Base-by-base conservation (phyloP, 2,329 filamentous ascomycete genomes). In the Hymenoscyphus fraxineus region DNA sequence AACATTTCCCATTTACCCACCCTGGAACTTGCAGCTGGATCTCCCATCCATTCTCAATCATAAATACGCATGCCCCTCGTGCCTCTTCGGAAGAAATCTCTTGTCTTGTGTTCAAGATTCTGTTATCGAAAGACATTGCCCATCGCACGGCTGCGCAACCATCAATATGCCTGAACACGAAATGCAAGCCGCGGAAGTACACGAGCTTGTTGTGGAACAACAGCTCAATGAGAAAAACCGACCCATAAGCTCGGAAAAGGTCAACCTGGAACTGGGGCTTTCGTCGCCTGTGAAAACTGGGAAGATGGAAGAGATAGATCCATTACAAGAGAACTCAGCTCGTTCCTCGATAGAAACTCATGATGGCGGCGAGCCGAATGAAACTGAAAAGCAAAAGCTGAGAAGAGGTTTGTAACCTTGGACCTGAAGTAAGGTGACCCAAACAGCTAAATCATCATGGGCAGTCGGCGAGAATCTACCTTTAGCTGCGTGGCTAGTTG, bases 401-500 rank as follows among this genome's bases (percentile, higher is more conserved):
- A 60, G 68, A 51, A 65, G 68, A 67, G 63, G 66, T 68, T 40
- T 47, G 61, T 55, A 35, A 7, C 7, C 10, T 32, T 10, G 13
- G 32, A 12, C 7, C 47, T 13, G 19, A 54, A 54, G 19, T 13
- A 31, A 27, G 22, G 10, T 12, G 13, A 22, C 13, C 3, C n/a
- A 31, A 1, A 54, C 9, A 54, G 47, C 47, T 54, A 54, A 54
- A 3, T 1, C 13, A 12, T 27, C 39, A 13, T 59, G 12, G 1
- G 38, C n/a, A 67, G 64, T 66, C 55, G 65, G 64, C 22, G 66
- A 67, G 27, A 65, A 54, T 38, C 58, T 69, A 7, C 66, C 67
- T 6, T 16, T 63, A 39, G 31, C 65, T 19, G 63, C 66, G 27
- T 68, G 68, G 64, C 85, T 82, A 10, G 80, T 88, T 60, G 84